Evolutionary conservation across 805 yeast species (phyloP), one percentile per base, ranked within the genome.

Genomic region (Nakazawaea peltata): DNA sequence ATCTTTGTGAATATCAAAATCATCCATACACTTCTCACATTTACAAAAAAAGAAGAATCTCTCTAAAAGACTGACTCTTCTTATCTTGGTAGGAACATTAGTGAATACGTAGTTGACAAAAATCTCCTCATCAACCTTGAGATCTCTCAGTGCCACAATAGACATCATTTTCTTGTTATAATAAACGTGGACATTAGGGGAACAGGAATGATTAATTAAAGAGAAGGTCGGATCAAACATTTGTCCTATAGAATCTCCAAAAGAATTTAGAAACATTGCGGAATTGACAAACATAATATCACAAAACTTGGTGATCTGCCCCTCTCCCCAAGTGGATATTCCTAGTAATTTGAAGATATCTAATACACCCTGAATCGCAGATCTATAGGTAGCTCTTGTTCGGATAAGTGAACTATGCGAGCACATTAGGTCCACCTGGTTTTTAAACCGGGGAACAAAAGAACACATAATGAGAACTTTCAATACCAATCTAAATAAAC

Each of bases 161-260:
- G 32, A 21, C 6, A 49, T 41, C 19, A 36, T 37, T 8, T 43
- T 36, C 5, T 45, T 43, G 18, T 47, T 36, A 47, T 47, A 54
- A 14, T 47, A 36, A 6, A 51, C 30, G 7, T 48, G 33, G 21
- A 54, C 43, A 37, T 63, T 63, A 4, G 69, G 67, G 4, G 47
- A 42, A 42, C 70, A 65, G 5, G 65, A 57, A 45, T 64, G 70
- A 33, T 64, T 65, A 15, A 62, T 54, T 30, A 63, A 40, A 10
- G 68, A 44, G 41, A 63, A 53, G 3, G 47, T 39, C 0, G 63
- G 62, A 39, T 63, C 67, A 42, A 65, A 53, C 44, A 53, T 43
- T 6, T 50, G 33, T 1, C 68, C 70, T 30, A 54, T 47, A 4
- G 48, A 36, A 26, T 55, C 59, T 9, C 42, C 43, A 25, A 40